phyloP scores from a whole-genome alignment of 129 eudicot genomes.

The Tanacetum coccineum region DNA sequence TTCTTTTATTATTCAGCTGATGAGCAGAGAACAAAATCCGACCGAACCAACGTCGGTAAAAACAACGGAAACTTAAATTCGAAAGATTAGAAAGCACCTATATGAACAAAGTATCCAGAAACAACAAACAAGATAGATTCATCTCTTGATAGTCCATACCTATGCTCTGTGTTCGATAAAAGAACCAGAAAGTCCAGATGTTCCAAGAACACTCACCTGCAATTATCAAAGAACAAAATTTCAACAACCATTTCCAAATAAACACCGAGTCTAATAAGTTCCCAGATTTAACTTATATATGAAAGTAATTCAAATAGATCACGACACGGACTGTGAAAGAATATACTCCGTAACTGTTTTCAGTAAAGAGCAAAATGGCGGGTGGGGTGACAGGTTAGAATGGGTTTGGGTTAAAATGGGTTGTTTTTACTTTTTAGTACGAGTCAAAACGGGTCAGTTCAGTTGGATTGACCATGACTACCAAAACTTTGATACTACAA shows the following conservation, averaged over 20 bases:
- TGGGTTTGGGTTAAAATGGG: neutral
- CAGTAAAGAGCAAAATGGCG: too few relatives aligned
- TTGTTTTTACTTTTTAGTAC: neutral
- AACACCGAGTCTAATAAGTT: constrained; percentile 7
- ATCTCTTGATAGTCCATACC: constrained; percentile 10
- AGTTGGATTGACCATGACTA: neutral
- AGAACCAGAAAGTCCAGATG: constrained; percentile 94
- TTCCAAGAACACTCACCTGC: constrained; percentile 95
- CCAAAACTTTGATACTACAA: neutral
- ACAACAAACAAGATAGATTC: constrained; percentile 24
- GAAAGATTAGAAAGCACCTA: constrained; percentile 13
- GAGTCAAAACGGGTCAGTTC: neutral
- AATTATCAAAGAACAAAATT: constrained; percentile 14
- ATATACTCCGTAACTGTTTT: neutral
- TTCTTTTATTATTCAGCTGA: constrained; percentile 28
- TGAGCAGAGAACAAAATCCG: constrained; percentile 19
- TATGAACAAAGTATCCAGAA: constrained; percentile 25
- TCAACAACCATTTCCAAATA: constrained; percentile 1
- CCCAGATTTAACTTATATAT: neutral
- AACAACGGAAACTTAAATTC: constrained; percentile 10
- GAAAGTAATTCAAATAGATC: neutral
- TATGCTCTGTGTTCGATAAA: constrained; percentile 85
- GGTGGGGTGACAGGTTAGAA: neutral
- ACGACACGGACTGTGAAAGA: neutral
- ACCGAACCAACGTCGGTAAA: constrained; percentile 23